phyloP scores from a whole-genome alignment of 495 filamentous ascomycete species.

The Aspergillus sclerotioniger region DNA sequence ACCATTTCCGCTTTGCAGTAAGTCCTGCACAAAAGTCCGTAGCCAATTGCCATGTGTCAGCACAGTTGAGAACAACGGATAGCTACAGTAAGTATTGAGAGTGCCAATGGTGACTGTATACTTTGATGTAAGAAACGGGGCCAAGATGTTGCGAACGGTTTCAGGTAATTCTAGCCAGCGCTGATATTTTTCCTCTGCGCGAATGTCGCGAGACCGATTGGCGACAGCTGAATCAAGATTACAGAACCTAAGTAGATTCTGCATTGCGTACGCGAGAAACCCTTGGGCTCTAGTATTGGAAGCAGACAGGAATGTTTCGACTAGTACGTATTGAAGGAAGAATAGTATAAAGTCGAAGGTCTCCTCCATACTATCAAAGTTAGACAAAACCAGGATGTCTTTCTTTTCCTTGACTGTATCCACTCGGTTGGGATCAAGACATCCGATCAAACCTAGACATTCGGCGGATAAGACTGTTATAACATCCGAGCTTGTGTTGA shows the following conservation, averaged over 20 bases:
- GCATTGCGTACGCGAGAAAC: slow-evolving; percentile 90
- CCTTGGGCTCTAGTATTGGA: slow-evolving; percentile 83
- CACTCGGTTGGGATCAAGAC: slow-evolving; percentile 84
- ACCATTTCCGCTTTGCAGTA: slow-evolving; percentile 70
- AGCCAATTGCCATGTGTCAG: slow-evolving; percentile 79
- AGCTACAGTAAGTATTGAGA: slow-evolving; percentile 51
- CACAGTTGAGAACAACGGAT: slow-evolving; percentile 69
- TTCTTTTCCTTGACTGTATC: slow-evolving; percentile 74
- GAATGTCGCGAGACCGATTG: slow-evolving; percentile 49
- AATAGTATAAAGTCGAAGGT: slow-evolving; percentile 83
- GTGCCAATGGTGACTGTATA: slow-evolving; percentile 66
- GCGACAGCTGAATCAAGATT: slow-evolving; percentile 61
- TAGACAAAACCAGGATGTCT: slow-evolving; percentile 78
- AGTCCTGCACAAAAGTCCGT: slow-evolving; percentile 71
- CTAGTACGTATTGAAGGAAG: slow-evolving; percentile 79
- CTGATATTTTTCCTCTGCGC: slow-evolving; percentile 54
- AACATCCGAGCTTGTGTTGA: slow-evolving; percentile 61
- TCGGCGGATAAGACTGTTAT: slow-evolving; percentile 72
- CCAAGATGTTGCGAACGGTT: slow-evolving; percentile 70
- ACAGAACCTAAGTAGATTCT: slow-evolving; percentile 78
- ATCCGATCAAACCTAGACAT: slow-evolving; percentile 84
- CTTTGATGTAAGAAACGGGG: slow-evolving; percentile 78
- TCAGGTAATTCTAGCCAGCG: slow-evolving; percentile 78
- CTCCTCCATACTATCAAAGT: slow-evolving; percentile 77
- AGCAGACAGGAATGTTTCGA: slow-evolving; percentile 85